Percentiles rank a stretch among this genome's conserved stretches.
Conservation (phyloP, 2,329 filamentous ascomycete genomes). For the Calonectria multiphialidica region DNA sequence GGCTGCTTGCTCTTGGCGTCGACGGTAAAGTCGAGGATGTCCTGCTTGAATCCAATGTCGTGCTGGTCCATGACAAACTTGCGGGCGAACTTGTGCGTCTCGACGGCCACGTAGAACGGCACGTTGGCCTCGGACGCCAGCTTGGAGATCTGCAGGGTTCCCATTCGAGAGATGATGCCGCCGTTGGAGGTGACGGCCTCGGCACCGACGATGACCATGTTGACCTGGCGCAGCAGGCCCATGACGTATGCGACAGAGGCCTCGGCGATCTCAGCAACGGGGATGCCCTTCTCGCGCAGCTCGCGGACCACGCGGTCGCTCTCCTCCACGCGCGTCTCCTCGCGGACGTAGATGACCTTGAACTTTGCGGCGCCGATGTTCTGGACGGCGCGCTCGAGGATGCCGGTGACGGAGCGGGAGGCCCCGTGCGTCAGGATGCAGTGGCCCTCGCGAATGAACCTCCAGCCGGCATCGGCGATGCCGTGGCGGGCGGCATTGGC, state of each 20-base stretch:
- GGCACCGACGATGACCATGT: constrained; percentile 75
- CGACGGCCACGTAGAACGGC: constrained; percentile 90
- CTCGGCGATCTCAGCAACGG: constrained; percentile 74
- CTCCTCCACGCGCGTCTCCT: constrained; percentile 68
- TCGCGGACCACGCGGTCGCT: constrained; percentile 78
- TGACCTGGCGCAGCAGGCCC: constrained; percentile 65
- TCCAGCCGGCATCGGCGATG: constrained; percentile 83
- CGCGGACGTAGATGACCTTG: constrained; percentile 83
- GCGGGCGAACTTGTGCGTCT: constrained; percentile 97
- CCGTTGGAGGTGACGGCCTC: constrained; percentile 96
- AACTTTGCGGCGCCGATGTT: constrained; percentile 74
- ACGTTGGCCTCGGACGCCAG: constrained; percentile 78
- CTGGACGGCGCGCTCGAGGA: constrained; percentile 77
- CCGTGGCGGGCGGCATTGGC: constrained; percentile 87
- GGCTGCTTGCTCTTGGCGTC: constrained; percentile 59
- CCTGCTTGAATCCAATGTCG: constrained; percentile 83
- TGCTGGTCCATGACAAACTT: constrained; percentile 86
- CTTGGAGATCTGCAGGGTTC: constrained; percentile 86
- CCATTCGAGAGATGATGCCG: constrained; percentile 89
- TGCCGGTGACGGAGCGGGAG: constrained; percentile 82
- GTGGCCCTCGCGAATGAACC: constrained; percentile 82
- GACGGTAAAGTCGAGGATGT: constrained; percentile 79
- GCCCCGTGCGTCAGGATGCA: constrained; percentile 93
- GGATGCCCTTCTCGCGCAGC: constrained; percentile 80
- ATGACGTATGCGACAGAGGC: constrained; percentile 85